Evolutionary conservation across 1,284 basidiomycete species (phyloP), one percentile per base, ranked within the genome.

Genomic region (Ustilago xerochloae): DNA sequence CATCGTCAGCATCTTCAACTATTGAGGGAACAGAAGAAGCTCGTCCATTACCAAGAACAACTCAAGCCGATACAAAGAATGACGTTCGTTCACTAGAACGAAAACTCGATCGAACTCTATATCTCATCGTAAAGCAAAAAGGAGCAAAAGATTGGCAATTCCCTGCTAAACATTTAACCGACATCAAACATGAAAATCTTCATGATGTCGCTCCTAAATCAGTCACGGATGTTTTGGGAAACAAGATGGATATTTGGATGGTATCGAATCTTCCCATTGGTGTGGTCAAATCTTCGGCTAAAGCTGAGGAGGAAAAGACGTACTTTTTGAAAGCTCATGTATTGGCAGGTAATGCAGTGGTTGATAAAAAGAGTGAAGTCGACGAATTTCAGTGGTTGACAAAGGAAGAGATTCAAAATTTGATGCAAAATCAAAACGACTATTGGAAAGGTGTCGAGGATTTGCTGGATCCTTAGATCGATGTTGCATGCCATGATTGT

Each of bases 351-450:
- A 62, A 78, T 20, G 67, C 79, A 24, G 45, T 65, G 54, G 47
- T 75, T 18, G 26, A 36, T 22, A 61, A 67, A 13, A 46, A 62
- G 41, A 33, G 72, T 84, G 74, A 85, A 56, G 86, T 91, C 60
- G 86, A 87, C 51, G 92, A 93, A 77, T 94, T 93, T 86, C 92
- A 91, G 20, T 95, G 93, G 93, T 87, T 94, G 69, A 94, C 93
- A 59, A 93, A 93, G 85, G 89, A 93, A 83, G 93, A 95, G 87
- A 90, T 94, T 53, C 86, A 90, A 82, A 85, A 88, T 39, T 52
- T 75, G 36, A 52, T 81, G 43, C 28, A 57, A 20, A 87, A 87
- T 45, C 89, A 92, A 29, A 87, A 89, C 51, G 81, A 85, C 62
- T 94, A 94, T 79, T 94, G 92, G 92, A 81, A 87, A 48, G 88